These are phyloP conservation scores for Vigna hirtella DNA, from an alignment of 306 rosid species.

Conservation along the genomic window DNA sequence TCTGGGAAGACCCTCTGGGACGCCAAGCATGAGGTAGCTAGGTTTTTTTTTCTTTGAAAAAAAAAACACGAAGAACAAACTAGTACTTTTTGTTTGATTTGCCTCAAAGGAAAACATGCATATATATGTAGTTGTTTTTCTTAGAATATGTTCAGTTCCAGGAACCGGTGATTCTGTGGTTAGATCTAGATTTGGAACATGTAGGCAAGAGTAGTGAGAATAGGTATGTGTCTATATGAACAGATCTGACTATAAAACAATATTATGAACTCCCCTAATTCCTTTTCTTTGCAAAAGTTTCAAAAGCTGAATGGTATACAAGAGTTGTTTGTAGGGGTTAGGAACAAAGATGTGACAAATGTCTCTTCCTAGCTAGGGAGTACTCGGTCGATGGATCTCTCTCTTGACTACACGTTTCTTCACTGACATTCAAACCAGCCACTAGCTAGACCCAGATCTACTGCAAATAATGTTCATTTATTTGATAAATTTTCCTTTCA, in stretches of 20 bases:
- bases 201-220: constrained; percentile 38
- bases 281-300: constrained; percentile 66
- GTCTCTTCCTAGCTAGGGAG: background rate
- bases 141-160: constrained; percentile 56
- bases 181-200: constrained; percentile 77
- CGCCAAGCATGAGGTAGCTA: constrained; percentile 84
- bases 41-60: constrained; percentile 16
- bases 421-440: constrained; percentile 36
- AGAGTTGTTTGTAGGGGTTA: background rate
- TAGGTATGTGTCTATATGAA: constrained; percentile 45
- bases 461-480: constrained; percentile 9
- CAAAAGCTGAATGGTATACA: constrained; percentile 35
- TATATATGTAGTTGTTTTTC: constrained; percentile 42
- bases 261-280: constrained; percentile 35
- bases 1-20: constrained; percentile 82
- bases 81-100: constrained; percentile 32
- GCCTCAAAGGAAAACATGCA: background rate
- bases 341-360: constrained; percentile 22
- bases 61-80: background rate
- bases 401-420: constrained; percentile 40
- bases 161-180: constrained; percentile 44
- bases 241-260: constrained; percentile 64
- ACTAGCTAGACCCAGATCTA: constrained; percentile 42
- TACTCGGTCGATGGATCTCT: constrained; percentile 29
- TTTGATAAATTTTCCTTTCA: constrained; percentile 10